phyloP scores from a whole-genome alignment of 306 rosid genomes.

The Cucurbita maxima region DNA sequence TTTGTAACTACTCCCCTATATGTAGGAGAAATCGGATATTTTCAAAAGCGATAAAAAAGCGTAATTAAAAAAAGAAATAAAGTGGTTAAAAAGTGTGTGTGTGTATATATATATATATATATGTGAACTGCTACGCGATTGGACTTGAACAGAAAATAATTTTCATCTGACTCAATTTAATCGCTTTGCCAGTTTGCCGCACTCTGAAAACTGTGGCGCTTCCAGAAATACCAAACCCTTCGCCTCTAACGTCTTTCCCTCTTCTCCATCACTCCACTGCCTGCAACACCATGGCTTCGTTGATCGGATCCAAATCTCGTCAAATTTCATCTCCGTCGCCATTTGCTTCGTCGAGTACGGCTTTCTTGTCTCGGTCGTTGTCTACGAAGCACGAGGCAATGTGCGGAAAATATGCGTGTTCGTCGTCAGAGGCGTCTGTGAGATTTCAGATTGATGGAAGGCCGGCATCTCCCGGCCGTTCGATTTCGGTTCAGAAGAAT shows the following conservation, averaged over 20 bases:
- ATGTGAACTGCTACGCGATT: too few species aligned
- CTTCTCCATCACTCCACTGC: neutral
- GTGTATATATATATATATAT: too few species aligned
- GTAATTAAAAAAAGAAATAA: too few species aligned
- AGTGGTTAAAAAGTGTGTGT: too few species aligned
- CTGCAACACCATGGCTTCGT: neutral
- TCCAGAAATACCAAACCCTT: neutral
- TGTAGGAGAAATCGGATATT: too few species aligned
- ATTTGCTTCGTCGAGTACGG: constrained; percentile 53
- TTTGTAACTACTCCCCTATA: too few species aligned
- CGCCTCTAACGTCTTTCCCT: neutral
- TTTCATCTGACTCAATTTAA: too few species aligned
- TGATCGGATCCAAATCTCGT: neutral
- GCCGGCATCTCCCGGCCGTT: constrained; percentile 32
- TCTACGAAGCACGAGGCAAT: constrained; percentile 48
- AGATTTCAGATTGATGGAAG: constrained; percentile 56
- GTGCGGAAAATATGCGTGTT: constrained; percentile 5
- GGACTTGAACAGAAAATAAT: too few species aligned
- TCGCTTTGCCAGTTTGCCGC: neutral
- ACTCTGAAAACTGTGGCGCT: neutral
- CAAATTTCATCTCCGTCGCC: constrained; percentile 17
- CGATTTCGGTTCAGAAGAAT: constrained; percentile 18
- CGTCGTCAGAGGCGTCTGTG: constrained; percentile 22
- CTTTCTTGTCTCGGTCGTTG: constrained; percentile 31
- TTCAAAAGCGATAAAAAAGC: too few species aligned